These are phyloP conservation scores for Vitis riparia DNA, from an alignment of 164 flowering plant genomes.

Conservation along the genomic window DNA sequence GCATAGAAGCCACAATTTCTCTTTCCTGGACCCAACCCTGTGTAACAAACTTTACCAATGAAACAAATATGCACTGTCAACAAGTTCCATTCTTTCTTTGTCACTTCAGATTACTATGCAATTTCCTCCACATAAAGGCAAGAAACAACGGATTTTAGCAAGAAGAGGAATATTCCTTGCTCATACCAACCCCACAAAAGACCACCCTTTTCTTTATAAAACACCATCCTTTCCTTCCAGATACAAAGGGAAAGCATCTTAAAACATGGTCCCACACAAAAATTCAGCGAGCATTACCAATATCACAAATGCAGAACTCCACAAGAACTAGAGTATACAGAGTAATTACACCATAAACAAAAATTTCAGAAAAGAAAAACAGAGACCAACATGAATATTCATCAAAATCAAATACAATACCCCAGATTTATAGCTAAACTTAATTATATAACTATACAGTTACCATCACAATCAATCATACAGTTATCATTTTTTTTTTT, in stretches of 20 bases:
- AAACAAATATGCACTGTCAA: not conserved
- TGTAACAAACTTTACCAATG: not conserved
- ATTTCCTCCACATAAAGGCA: not conserved
- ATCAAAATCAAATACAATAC: not conserved
- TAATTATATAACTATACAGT: not conserved
- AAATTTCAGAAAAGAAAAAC: not conserved
- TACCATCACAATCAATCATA: too few relatives aligned
- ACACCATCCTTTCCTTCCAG: conserved; percentile 9
- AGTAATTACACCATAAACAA: not conserved
- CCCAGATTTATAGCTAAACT: not conserved
- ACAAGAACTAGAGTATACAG: too few relatives aligned
- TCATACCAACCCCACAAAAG: conserved; percentile 12
- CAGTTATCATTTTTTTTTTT: not conserved
- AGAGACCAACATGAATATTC: not conserved
- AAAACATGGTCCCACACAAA: conserved; percentile 12
- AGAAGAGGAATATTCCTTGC: conserved; percentile 17
- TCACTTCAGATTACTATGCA: not conserved
- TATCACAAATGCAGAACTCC: not conserved
- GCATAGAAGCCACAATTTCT: too few relatives aligned
- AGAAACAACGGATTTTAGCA: not conserved
- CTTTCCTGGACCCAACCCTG: too few relatives aligned
- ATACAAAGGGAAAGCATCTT: conserved; percentile 14
- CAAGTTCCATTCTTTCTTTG: not conserved
- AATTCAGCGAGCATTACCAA: not conserved
- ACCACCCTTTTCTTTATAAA: conserved; percentile 8